Conservation (phyloP, 345 rosid species). For the Garcia nutans region DNA sequence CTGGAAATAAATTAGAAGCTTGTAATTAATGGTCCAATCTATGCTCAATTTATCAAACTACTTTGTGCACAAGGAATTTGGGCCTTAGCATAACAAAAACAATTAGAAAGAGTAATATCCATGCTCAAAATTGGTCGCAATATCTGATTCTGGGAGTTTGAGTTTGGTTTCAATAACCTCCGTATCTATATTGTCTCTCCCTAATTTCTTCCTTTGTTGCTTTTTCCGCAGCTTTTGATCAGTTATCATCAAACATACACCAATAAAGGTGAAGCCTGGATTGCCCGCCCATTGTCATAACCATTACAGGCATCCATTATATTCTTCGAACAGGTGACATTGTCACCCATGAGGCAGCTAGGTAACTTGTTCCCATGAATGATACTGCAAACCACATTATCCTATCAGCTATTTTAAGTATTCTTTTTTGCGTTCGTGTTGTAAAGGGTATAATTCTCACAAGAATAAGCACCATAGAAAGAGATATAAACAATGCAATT, state of each 20-base stretch:
- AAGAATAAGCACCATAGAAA: slow-evolving; percentile 16
- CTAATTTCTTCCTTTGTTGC: background rate
- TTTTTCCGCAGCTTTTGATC: background rate
- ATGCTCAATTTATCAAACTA: too few species aligned
- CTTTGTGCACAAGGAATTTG: too few species aligned
- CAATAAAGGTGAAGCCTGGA: background rate
- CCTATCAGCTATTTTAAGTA: slow-evolving; percentile 28
- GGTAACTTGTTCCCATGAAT: slow-evolving; percentile 36
- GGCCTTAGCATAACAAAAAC: too few species aligned
- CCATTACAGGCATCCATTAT: background rate
- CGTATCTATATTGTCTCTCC: too few species aligned
- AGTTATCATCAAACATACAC: background rate
- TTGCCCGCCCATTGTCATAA: background rate
- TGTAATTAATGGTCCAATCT: too few species aligned
- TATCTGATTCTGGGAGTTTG: too few species aligned
- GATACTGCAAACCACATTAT: slow-evolving; percentile 39
- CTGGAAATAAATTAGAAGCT: too few species aligned
- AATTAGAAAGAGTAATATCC: too few species aligned
- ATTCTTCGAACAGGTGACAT: slow-evolving; percentile 12
- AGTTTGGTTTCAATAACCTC: too few species aligned
- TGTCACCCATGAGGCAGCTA: slow-evolving; percentile 28
- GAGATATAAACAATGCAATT: background rate
- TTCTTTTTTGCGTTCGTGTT: slow-evolving; percentile 13
- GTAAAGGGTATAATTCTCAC: slow-evolving; percentile 31
- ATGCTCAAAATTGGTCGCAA: too few species aligned